These are phyloP conservation scores for Wickerhamomyces tratensis DNA, from an alignment of 805 yeast genomes.

Conservation along the genomic window DNA sequence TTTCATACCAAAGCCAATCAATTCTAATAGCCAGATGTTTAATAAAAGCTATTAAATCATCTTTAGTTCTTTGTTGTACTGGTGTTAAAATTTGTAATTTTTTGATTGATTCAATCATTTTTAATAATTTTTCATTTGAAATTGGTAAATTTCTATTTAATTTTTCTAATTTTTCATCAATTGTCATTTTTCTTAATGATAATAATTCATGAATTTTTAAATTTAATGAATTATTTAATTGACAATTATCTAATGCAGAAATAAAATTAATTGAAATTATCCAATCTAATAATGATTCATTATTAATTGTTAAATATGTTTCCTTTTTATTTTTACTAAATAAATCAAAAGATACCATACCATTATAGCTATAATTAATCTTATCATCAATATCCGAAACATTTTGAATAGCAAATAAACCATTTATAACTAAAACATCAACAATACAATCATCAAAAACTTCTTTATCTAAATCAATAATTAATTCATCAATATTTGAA, in stretches of 20 bases:
- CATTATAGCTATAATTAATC: constrained; percentile 1
- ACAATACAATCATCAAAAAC: constrained; percentile 18
- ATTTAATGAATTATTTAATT: constrained; percentile 8
- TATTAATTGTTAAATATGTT: constrained; percentile 30
- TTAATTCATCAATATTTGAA: constrained; percentile 17
- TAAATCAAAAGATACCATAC: constrained; percentile 28
- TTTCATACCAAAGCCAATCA: constrained; percentile 50
- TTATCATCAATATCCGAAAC: too few species aligned
- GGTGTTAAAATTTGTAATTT: constrained; percentile 44
- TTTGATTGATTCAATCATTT: constrained; percentile 23
- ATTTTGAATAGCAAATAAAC: constrained; percentile 25
- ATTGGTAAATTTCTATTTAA: constrained; percentile 24
- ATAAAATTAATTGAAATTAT: constrained; percentile 42
- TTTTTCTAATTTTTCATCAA: constrained; percentile 25
- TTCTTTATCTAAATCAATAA: constrained; percentile 20
- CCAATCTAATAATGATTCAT: constrained; percentile 50
- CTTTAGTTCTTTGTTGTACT: constrained; percentile 41
- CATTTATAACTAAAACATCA: constrained; percentile 20
- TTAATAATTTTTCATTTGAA: constrained; percentile 26
- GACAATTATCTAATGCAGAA: constrained; percentile 34
- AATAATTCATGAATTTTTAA: constrained; percentile 13
- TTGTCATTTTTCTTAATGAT: constrained; percentile 15
- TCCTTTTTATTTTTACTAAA: constrained; percentile 31
- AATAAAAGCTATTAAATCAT: constrained; percentile 32
- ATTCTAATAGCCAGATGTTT: constrained; percentile 39